phyloP scores from a whole-genome alignment of 768 basidiomycete genomes.

The Russula brevipes region DNA sequence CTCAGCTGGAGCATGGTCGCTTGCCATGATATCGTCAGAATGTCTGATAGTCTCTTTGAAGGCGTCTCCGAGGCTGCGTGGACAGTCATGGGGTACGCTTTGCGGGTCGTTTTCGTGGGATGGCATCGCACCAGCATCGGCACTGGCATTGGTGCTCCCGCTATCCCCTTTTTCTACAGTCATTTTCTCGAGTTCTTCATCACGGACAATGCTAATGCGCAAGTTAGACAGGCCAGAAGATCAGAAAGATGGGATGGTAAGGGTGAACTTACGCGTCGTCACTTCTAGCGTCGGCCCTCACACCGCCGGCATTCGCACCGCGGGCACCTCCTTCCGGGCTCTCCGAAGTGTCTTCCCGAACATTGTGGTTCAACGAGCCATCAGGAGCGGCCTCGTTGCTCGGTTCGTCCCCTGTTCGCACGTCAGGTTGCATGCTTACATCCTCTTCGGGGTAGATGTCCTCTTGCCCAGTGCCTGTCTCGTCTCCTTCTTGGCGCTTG shows the following conservation, averaged over 20 bases:
- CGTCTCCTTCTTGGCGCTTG: conserved; percentile 25
- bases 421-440: conserved; percentile 37
- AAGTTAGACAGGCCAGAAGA: background rate
- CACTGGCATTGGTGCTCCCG: conserved; percentile 37
- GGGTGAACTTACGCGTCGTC: conserved; percentile 9
- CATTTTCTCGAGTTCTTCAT: background rate
- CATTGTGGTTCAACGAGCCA: background rate
- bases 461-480: conserved; percentile 41
- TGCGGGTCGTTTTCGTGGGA: conserved; percentile 36
- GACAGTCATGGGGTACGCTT: conserved; percentile 36
- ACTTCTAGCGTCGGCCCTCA: conserved; percentile 6
- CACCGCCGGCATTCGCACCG: conserved; percentile 6
- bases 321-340: conserved; percentile 11
- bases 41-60: conserved; percentile 74
- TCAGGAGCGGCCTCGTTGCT: conserved; percentile 15
- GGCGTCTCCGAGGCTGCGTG: conserved; percentile 80
- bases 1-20: conserved; percentile 31
- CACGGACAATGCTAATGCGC: background rate
- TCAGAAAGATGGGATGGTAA: background rate
- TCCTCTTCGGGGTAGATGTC: conserved; percentile 37
- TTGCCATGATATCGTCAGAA: conserved; percentile 73
- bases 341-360: conserved; percentile 3
- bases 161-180: conserved; percentile 13
- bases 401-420: conserved; percentile 31
- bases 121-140: conserved; percentile 42